Conservation (phyloP, 2,329 filamentous ascomycete genomes). For the Monosporascus sp. region DNA sequence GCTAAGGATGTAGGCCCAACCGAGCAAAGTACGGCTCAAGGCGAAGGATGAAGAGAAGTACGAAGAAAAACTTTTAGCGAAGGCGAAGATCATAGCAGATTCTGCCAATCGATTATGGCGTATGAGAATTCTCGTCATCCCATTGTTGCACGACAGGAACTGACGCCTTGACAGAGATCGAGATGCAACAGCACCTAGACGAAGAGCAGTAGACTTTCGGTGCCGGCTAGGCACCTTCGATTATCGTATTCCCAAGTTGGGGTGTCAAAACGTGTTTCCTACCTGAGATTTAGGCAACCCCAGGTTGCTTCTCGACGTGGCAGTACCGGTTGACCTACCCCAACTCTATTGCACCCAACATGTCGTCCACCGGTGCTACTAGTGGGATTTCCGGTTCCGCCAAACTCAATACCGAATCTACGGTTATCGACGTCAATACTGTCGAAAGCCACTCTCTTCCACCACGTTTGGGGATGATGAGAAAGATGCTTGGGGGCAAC, state of each 20-base stretch:
- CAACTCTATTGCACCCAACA: not conserved
- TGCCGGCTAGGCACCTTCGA: not conserved
- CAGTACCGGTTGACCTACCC: not conserved
- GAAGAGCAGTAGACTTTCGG: conserved; percentile 28
- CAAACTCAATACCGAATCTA: not conserved
- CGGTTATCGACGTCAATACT: not conserved
- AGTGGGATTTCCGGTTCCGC: not conserved
- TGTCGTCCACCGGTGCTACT: not conserved
- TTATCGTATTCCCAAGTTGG: too few relatives aligned
- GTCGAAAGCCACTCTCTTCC: too few relatives aligned
- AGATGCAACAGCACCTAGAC: conserved; percentile 46
- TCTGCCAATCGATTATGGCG: conserved; percentile 67
- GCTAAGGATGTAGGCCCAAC: conserved; percentile 50
- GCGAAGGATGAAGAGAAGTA: conserved; percentile 54
- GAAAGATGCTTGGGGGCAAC: not conserved
- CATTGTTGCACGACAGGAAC: conserved; percentile 3
- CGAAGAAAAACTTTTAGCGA: conserved; percentile 57
- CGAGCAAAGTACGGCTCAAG: conserved; percentile 55
- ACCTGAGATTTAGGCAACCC: not conserved
- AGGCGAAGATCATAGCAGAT: conserved; percentile 62
- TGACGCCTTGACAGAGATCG: conserved; percentile 33
- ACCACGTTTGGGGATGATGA: not conserved
- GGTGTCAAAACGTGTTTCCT: not conserved
- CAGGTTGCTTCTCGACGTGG: not conserved
- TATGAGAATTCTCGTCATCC: conserved; percentile 31